Evolutionary conservation across 2,329 filamentous ascomycete species (phyloP), one percentile per base, ranked within the genome.

Genomic region (Lasiodiplodia gonubiensis): DNA sequence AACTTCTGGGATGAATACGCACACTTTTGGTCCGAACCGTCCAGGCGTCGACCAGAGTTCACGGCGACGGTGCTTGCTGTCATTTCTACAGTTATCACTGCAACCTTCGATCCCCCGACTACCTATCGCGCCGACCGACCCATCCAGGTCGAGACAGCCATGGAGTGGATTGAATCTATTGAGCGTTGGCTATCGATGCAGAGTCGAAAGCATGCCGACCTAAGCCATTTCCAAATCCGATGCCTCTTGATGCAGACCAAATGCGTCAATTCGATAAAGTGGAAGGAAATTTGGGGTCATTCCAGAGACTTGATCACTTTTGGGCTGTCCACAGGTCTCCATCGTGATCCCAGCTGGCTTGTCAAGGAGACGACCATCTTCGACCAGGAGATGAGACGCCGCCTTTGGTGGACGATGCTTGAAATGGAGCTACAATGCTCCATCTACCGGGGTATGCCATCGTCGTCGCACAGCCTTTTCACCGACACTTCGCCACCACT

Each of bases 351-450:
- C 0, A 68, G 70, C 3, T 79, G 71, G 68, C 79, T 69, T 70
- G 37, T 59, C 35, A 66, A 63, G 52, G 65, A 61, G 54, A 64
- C 54, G 7, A 67, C 39, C 11, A 59, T 54, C 27, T 83, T 84
- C 35, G 82, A 86, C 49, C 81, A 83, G 64, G 83, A 86, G 68
- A 83, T 86, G 81, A 82, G 86, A 63, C 80, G 84, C 64, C 80
- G 86, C 52, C 75, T 89, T 2, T 89, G 86, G 86, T 80, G 79
- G 2, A 86, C 86, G 1, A 84, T 87, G 11, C 75, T 85, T 11
- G 86, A 88, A 70, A 74, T 88, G 30, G 86, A 88, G 66, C 73
- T 87, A 2, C 85, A 88, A 70, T 80, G 84, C 0, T 84, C 85
- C 0, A 75, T 88, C 16, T 85, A 88, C 69, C 80, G 80, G 14